Evolutionary conservation across 805 yeast genomes (phyloP).

Genomic region (Candida montana): DNA sequence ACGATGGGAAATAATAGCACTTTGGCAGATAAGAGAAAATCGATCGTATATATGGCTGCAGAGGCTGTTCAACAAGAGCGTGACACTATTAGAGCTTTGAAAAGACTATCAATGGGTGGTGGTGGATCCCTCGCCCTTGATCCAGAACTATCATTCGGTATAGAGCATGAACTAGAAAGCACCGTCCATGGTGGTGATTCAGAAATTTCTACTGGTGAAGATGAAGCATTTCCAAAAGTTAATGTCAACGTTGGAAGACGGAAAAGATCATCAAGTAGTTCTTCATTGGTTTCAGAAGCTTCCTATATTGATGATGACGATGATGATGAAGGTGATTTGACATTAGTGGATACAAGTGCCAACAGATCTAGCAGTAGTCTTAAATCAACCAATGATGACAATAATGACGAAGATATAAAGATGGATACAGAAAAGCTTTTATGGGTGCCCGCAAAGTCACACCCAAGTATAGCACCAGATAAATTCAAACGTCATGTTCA

Average conservation of each 20-base stretch:
- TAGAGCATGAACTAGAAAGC: constrained; percentile 25
- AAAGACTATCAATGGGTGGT: constrained; percentile 62
- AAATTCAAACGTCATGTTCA: constrained; percentile 68
- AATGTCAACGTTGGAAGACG: not conserved
- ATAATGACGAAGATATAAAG: constrained; percentile 11
- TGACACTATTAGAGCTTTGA: constrained; percentile 66
- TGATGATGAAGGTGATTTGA: constrained; percentile 11
- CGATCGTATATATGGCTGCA: constrained; percentile 56
- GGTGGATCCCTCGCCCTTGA: constrained; percentile 51
- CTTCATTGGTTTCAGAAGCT: constrained; percentile 15
- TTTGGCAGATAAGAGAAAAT: constrained; percentile 27
- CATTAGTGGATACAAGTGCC: constrained; percentile 8
- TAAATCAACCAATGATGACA: not conserved
- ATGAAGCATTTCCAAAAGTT: constrained; percentile 4
- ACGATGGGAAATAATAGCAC: too few species aligned
- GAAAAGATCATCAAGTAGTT: constrained; percentile 14
- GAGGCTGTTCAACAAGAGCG: constrained; percentile 72
- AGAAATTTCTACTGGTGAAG: not conserved
- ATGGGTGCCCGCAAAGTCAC: constrained; percentile 96
- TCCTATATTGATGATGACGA: constrained; percentile 10
- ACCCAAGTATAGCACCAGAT: constrained; percentile 93
- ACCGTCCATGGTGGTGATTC: constrained; percentile 15
- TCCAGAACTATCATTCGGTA: constrained; percentile 60
- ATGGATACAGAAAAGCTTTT: constrained; percentile 46
- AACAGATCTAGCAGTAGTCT: not conserved